These are phyloP conservation scores for Chrysoporthe puriensis DNA, from an alignment of 2,329 filamentous ascomycete species.

Conservation along the genomic window DNA sequence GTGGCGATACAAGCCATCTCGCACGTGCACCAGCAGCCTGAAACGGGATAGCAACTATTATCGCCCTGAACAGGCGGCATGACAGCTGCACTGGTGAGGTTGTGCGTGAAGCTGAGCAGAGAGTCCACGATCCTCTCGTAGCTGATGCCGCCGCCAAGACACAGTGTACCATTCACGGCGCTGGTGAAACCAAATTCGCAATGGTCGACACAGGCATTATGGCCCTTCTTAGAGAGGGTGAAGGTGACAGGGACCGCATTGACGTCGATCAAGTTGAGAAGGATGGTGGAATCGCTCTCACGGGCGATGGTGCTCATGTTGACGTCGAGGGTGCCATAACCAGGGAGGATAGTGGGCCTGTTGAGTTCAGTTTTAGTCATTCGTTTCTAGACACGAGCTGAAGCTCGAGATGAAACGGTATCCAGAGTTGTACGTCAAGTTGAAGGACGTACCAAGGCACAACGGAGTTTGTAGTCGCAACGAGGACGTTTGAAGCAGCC, in stretches of 20 bases:
- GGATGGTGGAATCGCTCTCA: neutral
- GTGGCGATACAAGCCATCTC: conserved; percentile 11
- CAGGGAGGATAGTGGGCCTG: neutral
- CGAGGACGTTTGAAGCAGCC: neutral
- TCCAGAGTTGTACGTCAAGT: neutral
- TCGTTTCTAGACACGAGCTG: no score
- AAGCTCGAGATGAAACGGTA: no score
- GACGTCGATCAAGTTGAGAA: neutral
- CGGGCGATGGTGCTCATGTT: conserved; percentile 4
- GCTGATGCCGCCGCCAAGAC: neutral
- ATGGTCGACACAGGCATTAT: neutral
- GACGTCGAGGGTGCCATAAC: neutral
- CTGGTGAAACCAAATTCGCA: neutral
- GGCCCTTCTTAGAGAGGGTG: neutral
- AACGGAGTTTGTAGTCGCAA: neutral
- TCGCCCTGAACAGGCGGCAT: neutral
- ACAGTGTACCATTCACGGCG: conserved; percentile 4
- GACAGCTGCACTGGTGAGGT: neutral
- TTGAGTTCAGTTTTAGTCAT: neutral
- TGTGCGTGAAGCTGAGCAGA: neutral
- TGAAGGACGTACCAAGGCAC: neutral
- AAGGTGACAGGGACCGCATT: neutral
- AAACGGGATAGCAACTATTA: neutral
- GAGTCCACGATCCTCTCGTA: neutral
- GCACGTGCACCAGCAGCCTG: conserved; percentile 7